These are phyloP conservation scores for Boehmeria nivea DNA, from an alignment of 306 rosid genomes.

Conservation along the genomic window DNA sequence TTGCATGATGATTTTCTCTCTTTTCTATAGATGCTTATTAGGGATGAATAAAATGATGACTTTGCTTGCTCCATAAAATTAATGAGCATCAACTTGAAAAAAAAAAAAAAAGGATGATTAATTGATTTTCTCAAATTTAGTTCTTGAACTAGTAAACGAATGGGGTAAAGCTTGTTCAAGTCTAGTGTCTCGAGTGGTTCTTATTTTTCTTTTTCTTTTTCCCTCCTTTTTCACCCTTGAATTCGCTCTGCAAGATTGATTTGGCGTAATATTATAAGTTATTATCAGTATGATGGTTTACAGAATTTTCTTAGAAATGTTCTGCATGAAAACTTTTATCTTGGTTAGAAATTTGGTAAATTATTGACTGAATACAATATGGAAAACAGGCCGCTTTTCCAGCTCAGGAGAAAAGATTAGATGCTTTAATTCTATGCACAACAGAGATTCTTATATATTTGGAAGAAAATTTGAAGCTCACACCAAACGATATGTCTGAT, in stretches of 20 bases:
- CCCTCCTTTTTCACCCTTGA: neutral
- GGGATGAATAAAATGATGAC: too few relatives aligned
- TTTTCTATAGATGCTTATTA: neutral
- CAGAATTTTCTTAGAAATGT: too few relatives aligned
- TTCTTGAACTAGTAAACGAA: neutral
- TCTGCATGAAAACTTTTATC: neutral
- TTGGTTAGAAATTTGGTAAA: neutral
- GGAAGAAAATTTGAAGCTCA: slow-evolving; percentile 86
- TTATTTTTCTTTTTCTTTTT: neutral
- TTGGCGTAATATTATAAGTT: too few relatives aligned
- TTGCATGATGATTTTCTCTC: neutral
- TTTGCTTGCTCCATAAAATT: too few relatives aligned
- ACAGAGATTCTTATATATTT: slow-evolving; percentile 68
- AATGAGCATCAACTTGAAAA: too few relatives aligned
- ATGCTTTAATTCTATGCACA: slow-evolving; percentile 76
- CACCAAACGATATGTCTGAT: slow-evolving; percentile 77
- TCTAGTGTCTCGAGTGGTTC: neutral
- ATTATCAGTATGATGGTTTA: too few relatives aligned
- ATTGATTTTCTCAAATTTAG: neutral
- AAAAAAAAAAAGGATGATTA: too few relatives aligned
- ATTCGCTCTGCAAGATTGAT: too few relatives aligned
- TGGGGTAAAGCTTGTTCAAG: neutral
- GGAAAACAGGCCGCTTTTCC: slow-evolving; percentile 78
- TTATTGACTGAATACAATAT: slow-evolving; percentile 17
- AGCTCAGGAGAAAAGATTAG: slow-evolving; percentile 83